Conservation (phyloP, 305 asterid genomes). For the Fraxinus floribunda region DNA sequence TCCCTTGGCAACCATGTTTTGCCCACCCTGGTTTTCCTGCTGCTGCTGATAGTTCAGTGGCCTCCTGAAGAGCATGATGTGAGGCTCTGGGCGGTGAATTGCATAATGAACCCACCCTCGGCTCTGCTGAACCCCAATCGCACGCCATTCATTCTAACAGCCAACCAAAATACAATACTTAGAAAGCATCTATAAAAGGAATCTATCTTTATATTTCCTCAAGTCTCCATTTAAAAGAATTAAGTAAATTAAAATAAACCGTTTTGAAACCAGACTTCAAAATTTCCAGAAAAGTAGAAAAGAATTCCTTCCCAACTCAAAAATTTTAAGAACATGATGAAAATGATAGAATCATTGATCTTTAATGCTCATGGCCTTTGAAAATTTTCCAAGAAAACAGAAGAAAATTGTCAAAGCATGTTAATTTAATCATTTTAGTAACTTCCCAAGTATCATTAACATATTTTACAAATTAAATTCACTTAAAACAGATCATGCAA, state of each 20-base stretch:
- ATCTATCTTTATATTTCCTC: background rate
- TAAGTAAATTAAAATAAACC: background rate
- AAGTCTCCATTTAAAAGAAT: background rate
- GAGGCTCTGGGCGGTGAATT: conserved; percentile 54
- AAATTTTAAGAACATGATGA: background rate
- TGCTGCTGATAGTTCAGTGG: conserved; percentile 54
- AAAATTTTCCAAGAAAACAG: background rate
- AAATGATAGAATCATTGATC: background rate
- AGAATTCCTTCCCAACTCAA: background rate
- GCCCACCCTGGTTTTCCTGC: conserved; percentile 43
- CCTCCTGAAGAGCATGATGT: conserved; percentile 64
- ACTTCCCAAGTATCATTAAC: background rate
- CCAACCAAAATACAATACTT: background rate
- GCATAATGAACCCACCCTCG: conserved; percentile 61
- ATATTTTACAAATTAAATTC: background rate
- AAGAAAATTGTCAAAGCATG: background rate
- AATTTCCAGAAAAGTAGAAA: background rate
- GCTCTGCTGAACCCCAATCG: conserved; percentile 58
- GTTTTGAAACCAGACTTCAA: background rate
- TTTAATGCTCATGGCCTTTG: background rate
- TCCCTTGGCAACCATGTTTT: conserved; percentile 41
- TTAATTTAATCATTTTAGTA: background rate
- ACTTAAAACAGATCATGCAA: background rate
- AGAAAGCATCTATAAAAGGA: background rate
- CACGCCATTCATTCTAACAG: conserved; percentile 49